Conservation (phyloP, 805 yeast genomes). For the Candida verbasci region DNA sequence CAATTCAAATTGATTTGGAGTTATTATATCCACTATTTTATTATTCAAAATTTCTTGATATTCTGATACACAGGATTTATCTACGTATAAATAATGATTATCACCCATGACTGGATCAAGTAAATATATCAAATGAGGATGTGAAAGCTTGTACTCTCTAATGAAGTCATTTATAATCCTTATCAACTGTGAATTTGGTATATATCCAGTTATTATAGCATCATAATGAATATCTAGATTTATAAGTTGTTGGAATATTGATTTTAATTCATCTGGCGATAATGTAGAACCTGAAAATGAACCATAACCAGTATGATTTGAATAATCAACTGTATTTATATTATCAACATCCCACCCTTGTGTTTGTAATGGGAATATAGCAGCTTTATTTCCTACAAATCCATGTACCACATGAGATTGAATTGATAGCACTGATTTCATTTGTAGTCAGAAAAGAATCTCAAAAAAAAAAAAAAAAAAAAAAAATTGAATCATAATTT, state of each 20-base stretch:
- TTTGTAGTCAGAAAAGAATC: neutral
- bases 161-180: conserved; percentile 30
- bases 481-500: neutral
- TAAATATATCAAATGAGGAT: conserved; percentile 45
- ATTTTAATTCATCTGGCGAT: conserved; percentile 35
- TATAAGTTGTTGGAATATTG: conserved; percentile 53
- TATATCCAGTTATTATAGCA: conserved; percentile 64
- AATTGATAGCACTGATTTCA: conserved; percentile 30
- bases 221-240: conserved; percentile 40
- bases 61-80: conserved; percentile 36
- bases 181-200: conserved; percentile 54
- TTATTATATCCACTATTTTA: conserved; percentile 62
- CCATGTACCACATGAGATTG: conserved; percentile 96
- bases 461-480: conserved; percentile 3
- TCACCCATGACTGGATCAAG: conserved; percentile 83
- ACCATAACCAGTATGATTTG: conserved; percentile 92
- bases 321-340: conserved; percentile 80
- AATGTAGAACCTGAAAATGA: conserved; percentile 55
- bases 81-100: conserved; percentile 66
- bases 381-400: conserved; percentile 89
- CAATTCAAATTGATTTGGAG: conserved; percentile 89
- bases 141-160: conserved; percentile 25
- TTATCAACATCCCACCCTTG: conserved; percentile 92
- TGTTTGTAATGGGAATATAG: conserved; percentile 82
- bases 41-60: conserved; percentile 46